A percentile compares a stretch with the other conserved stretches of the same genome.
Evolutionary conservation across 2,329 filamentous ascomycete genomes (phyloP).

Genomic region (Pyrenophora tritici-repentis): DNA sequence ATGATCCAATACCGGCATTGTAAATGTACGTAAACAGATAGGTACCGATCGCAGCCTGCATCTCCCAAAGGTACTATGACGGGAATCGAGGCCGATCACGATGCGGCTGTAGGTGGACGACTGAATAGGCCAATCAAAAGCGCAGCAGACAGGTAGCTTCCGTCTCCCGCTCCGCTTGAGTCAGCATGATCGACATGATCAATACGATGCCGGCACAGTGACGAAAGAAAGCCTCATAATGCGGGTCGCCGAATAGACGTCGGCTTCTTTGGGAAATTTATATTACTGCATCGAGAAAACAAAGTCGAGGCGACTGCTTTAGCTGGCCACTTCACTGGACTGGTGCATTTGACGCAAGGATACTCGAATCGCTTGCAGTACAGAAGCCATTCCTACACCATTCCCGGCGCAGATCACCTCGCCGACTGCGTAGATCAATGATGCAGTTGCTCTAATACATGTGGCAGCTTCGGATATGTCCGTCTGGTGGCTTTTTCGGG

Average conservation of each 20-base stretch:
- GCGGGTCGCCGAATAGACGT: conserved; percentile 2
- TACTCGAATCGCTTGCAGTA: conserved; percentile 9
- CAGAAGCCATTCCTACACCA: neutral
- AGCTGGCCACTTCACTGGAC: neutral
- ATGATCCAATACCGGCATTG: neutral
- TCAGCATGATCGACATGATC: conserved; percentile 22
- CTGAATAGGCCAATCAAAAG: neutral
- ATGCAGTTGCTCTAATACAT: conserved; percentile 9
- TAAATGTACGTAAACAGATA: neutral
- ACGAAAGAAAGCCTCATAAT: conserved; percentile 19
- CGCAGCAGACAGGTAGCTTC: neutral
- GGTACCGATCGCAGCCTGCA: neutral
- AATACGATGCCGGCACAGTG: conserved; percentile 14
- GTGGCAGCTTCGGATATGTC: neutral
- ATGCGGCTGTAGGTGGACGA: conserved; percentile 14
- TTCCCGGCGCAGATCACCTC: conserved; percentile 4
- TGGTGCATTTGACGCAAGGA: conserved; percentile 9
- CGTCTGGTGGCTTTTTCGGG: neutral
- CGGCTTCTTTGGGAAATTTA: conserved; percentile 10
- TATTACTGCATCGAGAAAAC: conserved; percentile 5
- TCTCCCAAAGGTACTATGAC: conserved; percentile 7
- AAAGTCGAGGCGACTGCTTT: conserved; percentile 6
- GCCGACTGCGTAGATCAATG: conserved; percentile 17
- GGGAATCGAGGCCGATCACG: conserved; percentile 6
- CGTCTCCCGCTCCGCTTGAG: conserved; percentile 9